Conservation (phyloP, 192 early-diverging fungal genomes). For the Neocallimastix lanati region DNA sequence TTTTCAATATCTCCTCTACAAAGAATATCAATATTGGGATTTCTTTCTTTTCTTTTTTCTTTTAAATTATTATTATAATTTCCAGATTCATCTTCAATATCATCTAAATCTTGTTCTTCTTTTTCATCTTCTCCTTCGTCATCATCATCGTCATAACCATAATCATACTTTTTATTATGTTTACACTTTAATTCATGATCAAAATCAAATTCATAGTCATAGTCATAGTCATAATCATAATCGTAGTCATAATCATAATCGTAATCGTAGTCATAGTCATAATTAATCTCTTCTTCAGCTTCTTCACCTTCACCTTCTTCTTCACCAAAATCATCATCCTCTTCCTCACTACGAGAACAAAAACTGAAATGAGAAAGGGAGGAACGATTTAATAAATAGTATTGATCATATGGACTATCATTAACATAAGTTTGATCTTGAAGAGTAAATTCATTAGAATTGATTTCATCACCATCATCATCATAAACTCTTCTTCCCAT, state of each 20-base stretch:
- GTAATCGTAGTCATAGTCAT: too few species aligned
- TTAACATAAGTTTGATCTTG: neutral
- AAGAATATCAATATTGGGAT: neutral
- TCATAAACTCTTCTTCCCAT: neutral
- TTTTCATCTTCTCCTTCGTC: too few species aligned
- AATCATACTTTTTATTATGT: too few species aligned
- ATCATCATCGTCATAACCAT: too few species aligned
- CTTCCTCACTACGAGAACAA: neutral
- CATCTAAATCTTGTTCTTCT: too few species aligned
- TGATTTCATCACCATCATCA: neutral
- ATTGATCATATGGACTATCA: neutral
- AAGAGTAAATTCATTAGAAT: neutral
- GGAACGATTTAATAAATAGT: neutral
- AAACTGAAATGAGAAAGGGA: neutral
- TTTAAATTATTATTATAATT: neutral
- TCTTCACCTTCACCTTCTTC: neutral
- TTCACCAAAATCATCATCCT: neutral
- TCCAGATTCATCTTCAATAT: too few species aligned
- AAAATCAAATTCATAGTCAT: too few species aligned
- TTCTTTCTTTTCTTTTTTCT: neutral
- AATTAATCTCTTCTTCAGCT: too few species aligned
- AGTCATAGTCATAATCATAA: too few species aligned
- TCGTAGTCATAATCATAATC: too few species aligned
- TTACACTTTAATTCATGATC: too few species aligned
- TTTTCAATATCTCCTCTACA: neutral